Evolutionary conservation across 345 rosid species (phyloP), one percentile per base, ranked within the genome.

Genomic region (Cardamine chenopodiifolia): DNA sequence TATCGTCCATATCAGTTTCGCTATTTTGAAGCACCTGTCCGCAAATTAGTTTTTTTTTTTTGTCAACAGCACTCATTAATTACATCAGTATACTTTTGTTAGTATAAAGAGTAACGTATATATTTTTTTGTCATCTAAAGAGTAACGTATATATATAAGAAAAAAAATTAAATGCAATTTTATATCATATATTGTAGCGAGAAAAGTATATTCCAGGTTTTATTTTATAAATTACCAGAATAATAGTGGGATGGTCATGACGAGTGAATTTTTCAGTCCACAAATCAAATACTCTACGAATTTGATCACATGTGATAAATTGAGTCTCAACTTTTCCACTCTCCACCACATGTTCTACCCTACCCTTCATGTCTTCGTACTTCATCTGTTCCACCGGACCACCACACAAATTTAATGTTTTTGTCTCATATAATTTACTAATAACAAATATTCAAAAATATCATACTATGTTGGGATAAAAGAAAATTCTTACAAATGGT

Each of bases 361-460:
- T 85, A 23, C 44, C 17, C 78, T 86, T 89, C 96, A 89, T 84
- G 11, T 64, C 66, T 52, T 89, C 86, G 60, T 91, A 89, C 85
- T 84, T 79, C 40, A 31, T 66, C 97, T 90, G 66, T 4, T 32
- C 45, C 64, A 61, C 31, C 22, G 8, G 8, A n/a, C 45, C 64
- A 61, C 31, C 22, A 5, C 12, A n/a, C 39, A 56, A 25, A n/a
- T 69, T 54, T 12, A 17, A 15, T 64, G 9, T 11, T 32, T 58
- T 17, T 67, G n/a, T 58, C 56, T 31, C n/a, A 8, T 70, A 17
- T 22, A 35, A 37, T 1, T 1, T 37, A 35, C 40, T 40, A 4
- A 15, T 22, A n/a, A 35, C 53, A 62, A n/a, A 13, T 28, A 6
- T 7, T 42, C 35, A 5, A 25, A 42, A 25, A 20, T 23, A 8